Evolutionary conservation across 2,329 filamentous ascomycete genomes (phyloP).

Genomic region (Plenodomus lindquistii): DNA sequence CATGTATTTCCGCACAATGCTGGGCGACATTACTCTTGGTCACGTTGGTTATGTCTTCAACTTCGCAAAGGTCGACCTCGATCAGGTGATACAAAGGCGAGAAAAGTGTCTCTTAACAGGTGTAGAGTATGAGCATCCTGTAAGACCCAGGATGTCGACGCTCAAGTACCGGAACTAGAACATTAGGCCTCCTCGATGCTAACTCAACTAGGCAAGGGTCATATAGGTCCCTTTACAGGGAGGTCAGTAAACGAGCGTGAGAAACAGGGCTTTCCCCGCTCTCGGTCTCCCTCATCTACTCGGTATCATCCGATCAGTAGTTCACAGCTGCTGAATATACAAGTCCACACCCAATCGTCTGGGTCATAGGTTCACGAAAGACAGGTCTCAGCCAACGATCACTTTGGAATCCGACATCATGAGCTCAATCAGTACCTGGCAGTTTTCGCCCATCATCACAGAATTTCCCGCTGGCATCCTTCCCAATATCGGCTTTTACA

Average conservation of each 20-base stretch:
- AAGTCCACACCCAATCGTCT: background rate
- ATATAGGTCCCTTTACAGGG: constrained; percentile 3
- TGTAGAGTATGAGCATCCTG: background rate
- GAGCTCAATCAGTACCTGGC: constrained; percentile 31
- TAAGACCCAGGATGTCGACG: constrained; percentile 8
- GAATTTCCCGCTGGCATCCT: constrained; percentile 29
- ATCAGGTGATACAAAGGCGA: background rate
- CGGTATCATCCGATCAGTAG: background rate
- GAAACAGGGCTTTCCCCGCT: constrained; percentile 7
- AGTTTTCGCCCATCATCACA: constrained; percentile 31
- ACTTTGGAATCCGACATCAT: constrained; percentile 4
- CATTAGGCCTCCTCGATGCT: constrained; percentile 7
- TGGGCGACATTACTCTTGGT: no score
- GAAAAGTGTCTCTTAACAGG: background rate
- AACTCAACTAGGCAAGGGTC: constrained; percentile 6
- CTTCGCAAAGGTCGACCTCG: no score
- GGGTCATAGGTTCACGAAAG: background rate
- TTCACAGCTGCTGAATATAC: background rate
- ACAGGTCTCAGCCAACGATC: background rate
- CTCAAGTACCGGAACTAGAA: constrained; percentile 11
- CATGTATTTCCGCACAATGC: background rate
- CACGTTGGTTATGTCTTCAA: no score
- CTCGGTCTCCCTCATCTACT: background rate
- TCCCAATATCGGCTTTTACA: constrained; percentile 36
- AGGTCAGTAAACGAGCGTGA: constrained; percentile 7